Conservation (phyloP, 2,329 filamentous ascomycete genomes). For the Pseudovirgaria hyperparasitica region DNA sequence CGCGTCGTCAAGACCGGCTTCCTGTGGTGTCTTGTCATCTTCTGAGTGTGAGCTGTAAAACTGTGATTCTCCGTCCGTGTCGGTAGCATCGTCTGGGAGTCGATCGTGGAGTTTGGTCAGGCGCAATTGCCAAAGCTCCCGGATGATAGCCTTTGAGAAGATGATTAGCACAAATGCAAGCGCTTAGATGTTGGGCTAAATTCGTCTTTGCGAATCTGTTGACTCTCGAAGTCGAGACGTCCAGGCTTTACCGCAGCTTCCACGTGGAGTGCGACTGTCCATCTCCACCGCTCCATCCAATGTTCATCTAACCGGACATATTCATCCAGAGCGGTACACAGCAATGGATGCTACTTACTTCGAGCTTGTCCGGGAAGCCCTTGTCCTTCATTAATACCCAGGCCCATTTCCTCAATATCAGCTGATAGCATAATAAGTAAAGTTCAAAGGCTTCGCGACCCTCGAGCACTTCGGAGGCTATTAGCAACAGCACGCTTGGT, state of each 20-base stretch:
- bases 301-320: background rate
- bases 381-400: constrained; percentile 57
- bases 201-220: background rate
- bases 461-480: constrained; percentile 41
- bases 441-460: constrained; percentile 62
- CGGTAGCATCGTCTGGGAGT: constrained; percentile 20
- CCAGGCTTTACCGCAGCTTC: background rate
- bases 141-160: constrained; percentile 45
- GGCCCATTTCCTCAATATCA: constrained; percentile 72
- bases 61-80: constrained; percentile 29
- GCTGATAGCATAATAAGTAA: constrained; percentile 72
- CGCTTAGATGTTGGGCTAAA: background rate
- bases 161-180: constrained; percentile 3
- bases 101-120: constrained; percentile 43
- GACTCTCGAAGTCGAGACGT: too few relatives aligned
- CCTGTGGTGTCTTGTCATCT: constrained; percentile 27
- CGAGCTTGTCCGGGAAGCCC: constrained; percentile 58
- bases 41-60: constrained; percentile 48
- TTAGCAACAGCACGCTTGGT: constrained; percentile 16
- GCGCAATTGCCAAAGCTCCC: constrained; percentile 75
- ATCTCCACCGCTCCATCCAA: background rate
- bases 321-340: background rate
- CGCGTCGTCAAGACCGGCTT: constrained; percentile 17
- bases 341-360: constrained; percentile 33
- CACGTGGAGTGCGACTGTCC: background rate